phyloP scores from a whole-genome alignment of 768 basidiomycete genomes.

The Tylopilus sp. region DNA sequence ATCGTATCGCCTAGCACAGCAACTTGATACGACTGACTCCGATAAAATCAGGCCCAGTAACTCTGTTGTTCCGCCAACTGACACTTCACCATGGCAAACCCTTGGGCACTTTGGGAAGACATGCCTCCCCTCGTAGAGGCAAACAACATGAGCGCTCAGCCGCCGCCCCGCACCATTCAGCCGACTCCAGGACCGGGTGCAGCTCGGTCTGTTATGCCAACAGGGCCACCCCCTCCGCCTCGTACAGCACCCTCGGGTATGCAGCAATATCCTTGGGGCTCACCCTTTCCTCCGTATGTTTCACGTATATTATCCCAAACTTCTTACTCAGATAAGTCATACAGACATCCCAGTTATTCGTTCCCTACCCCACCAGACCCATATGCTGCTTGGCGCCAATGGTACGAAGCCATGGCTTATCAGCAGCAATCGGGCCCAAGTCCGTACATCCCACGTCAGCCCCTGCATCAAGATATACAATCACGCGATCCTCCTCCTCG shows the following conservation, averaged over 20 bases:
- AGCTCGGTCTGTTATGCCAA: constrained; percentile 6
- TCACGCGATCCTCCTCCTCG: constrained; percentile 8
- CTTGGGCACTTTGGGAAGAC: constrained; percentile 17
- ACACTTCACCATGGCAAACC: constrained; percentile 14
- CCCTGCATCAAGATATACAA: constrained; percentile 6
- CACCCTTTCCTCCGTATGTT: constrained; percentile 17
- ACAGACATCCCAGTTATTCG: background rate
- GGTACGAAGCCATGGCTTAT: constrained; percentile 4
- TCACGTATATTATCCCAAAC: background rate
- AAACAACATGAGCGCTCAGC: background rate
- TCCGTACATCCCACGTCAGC: constrained; percentile 30
- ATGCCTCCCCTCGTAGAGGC: constrained; percentile 29
- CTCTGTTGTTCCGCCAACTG: background rate
- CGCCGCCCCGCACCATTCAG: constrained; percentile 15
- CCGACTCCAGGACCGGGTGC: constrained; percentile 27
- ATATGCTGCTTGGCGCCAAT: constrained; percentile 3
- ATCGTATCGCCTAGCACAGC: constrained; percentile 18
- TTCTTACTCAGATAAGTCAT: background rate
- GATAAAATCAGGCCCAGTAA: constrained; percentile 8
- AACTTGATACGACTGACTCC: constrained; percentile 16
- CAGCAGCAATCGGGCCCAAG: constrained; percentile 24
- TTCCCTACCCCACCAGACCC: constrained; percentile 18
- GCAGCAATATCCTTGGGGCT: constrained; percentile 13
- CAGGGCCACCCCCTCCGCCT: constrained; percentile 16
- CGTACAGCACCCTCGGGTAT: constrained; percentile 1